Percentiles rank a stretch among this genome's conserved stretches.
These are phyloP conservation scores for Ceratobasidium papillatum DNA, from an alignment of 1,284 basidiomycete genomes.

Conservation along the genomic window DNA sequence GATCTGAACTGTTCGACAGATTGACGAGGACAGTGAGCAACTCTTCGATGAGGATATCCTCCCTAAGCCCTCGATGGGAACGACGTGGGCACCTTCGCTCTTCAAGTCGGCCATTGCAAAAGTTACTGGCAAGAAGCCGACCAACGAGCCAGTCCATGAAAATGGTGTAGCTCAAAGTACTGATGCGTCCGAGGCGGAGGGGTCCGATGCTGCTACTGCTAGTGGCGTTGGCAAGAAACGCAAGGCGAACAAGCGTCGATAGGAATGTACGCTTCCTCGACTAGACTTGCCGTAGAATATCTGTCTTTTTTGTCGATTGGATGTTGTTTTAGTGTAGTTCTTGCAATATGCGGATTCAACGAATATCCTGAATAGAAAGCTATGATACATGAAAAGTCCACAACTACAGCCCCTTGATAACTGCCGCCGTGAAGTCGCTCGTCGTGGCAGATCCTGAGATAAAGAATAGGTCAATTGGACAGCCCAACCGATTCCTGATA, in stretches of 20 bases:
- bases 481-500: constrained; percentile 39
- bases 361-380: constrained; percentile 25
- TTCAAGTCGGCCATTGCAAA: constrained; percentile 28
- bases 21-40: constrained; percentile 40
- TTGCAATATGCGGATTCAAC: not conserved
- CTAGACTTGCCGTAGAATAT: not conserved
- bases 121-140: constrained; percentile 6
- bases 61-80: constrained; percentile 38
- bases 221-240: constrained; percentile 40
- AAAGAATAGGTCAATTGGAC: not conserved
- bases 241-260: constrained; percentile 37
- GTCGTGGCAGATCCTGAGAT: constrained; percentile 80
- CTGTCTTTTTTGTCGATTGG: not conserved
- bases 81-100: constrained; percentile 44
- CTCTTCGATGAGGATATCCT: constrained; percentile 42
- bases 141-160: not conserved
- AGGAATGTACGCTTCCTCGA: not conserved
- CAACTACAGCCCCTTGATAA: constrained; percentile 64
- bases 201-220: constrained; percentile 28
- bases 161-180: constrained; percentile 18
- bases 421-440: constrained; percentile 89
- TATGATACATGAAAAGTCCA: constrained; percentile 37
- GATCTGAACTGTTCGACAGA: not conserved
- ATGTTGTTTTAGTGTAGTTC: not conserved
- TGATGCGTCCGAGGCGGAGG: constrained; percentile 17